Evolutionary conservation across 371 early-diverging fungal genomes (phyloP).

Genomic region (Cokeromyces recurvatus): DNA sequence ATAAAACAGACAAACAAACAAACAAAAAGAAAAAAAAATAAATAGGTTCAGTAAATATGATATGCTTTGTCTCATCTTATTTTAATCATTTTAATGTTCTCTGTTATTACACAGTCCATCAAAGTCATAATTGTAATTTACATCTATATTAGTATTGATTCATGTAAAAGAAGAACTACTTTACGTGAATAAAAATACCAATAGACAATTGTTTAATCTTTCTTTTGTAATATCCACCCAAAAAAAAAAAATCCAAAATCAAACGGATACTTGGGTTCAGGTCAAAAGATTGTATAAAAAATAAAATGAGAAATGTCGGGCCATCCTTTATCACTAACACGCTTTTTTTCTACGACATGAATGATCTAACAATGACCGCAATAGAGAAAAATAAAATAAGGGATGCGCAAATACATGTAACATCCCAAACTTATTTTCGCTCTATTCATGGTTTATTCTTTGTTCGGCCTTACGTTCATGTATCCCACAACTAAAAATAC

Average conservation of each 20-base stretch:
- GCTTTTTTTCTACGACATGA: slow-evolving; percentile 15
- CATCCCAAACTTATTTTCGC: too few species aligned
- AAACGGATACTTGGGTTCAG: slow-evolving; percentile 24
- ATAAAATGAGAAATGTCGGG: slow-evolving; percentile 17
- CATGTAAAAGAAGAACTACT: too few species aligned
- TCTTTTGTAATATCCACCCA: too few species aligned
- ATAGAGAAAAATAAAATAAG: neutral
- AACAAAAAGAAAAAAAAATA: too few species aligned
- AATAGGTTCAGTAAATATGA: slow-evolving; percentile 1
- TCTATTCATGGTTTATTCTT: slow-evolving; percentile 19
- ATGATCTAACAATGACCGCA: slow-evolving; percentile 36
- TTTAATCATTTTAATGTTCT: neutral
- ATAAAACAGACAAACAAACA: neutral
- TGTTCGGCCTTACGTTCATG: slow-evolving; percentile 49
- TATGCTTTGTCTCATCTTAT: slow-evolving; percentile 2
- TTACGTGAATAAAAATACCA: too few species aligned
- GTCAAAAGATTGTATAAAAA: slow-evolving; percentile 9
- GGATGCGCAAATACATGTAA: neutral
- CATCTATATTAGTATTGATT: too few species aligned
- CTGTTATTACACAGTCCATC: neutral
- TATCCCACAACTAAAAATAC: slow-evolving; percentile 25
- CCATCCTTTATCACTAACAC: slow-evolving; percentile 43
- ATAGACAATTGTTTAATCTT: too few species aligned
- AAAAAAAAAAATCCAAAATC: too few species aligned
- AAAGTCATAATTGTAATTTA: too few species aligned